A percentile compares a stretch with the other conserved stretches of the same genome.
Evolutionary conservation across 2,329 filamentous ascomycete species (phyloP).

Genomic region (Didymosphaeria variabile): DNA sequence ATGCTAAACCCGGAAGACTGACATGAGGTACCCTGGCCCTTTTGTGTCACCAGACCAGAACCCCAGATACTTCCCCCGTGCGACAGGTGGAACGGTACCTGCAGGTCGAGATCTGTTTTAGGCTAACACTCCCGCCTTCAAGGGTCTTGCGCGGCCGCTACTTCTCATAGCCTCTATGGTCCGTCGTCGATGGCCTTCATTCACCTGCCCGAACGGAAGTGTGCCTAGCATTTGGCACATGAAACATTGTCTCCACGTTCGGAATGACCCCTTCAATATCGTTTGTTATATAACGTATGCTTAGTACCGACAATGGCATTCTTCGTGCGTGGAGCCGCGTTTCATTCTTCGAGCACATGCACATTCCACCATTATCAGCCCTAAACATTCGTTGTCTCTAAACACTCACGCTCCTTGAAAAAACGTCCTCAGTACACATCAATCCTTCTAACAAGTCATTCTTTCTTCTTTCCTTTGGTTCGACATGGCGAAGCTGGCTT

Average conservation of each 20-base stretch:
- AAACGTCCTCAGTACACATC: slow-evolving; percentile 24
- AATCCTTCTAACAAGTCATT: slow-evolving; percentile 18
- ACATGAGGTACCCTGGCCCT: slow-evolving; percentile 20
- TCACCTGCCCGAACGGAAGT: slow-evolving; percentile 36
- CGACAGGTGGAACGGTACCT: slow-evolving; percentile 32
- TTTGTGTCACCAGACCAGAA: slow-evolving; percentile 24
- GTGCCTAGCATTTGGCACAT: slow-evolving; percentile 30
- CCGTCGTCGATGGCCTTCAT: slow-evolving; percentile 10
- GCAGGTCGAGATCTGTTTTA: slow-evolving; percentile 31
- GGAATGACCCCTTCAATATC: slow-evolving; percentile 18
- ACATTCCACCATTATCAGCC: slow-evolving; percentile 36
- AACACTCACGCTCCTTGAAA: slow-evolving; percentile 25
- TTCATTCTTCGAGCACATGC: slow-evolving; percentile 36
- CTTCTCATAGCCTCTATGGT: slow-evolving; percentile 32
- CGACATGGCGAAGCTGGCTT: slow-evolving; percentile 39
- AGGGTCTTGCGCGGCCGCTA: slow-evolving; percentile 30
- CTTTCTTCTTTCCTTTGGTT: slow-evolving; percentile 20
- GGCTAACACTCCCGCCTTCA: slow-evolving; percentile 32
- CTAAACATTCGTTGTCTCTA: slow-evolving; percentile 23
- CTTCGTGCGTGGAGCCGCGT: slow-evolving; percentile 24
- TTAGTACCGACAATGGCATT: slow-evolving; percentile 23
- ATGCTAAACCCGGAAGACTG: slow-evolving; percentile 14
- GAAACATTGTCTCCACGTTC: slow-evolving; percentile 25
- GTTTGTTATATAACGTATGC: slow-evolving; percentile 34
- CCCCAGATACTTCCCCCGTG: slow-evolving; percentile 16